Conservation (phyloP, 192 early-diverging fungal species). For the Backusella macrospora region DNA sequence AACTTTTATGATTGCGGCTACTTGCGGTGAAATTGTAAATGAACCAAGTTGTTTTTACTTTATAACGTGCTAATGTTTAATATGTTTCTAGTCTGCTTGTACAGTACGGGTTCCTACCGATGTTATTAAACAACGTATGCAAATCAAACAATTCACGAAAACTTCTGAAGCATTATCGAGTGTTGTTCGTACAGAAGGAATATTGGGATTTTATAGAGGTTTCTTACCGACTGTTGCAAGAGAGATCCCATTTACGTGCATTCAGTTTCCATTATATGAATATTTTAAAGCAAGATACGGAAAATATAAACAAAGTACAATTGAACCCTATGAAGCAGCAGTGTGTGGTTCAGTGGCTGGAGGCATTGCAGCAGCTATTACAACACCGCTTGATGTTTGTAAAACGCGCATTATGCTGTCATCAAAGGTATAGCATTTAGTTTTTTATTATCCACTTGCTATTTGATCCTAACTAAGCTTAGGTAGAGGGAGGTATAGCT, state of each 20-base stretch:
- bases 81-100: slow-evolving; percentile 70
- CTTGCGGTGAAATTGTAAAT: slow-evolving; percentile 85
- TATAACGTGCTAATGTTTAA: neutral
- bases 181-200: slow-evolving; percentile 69
- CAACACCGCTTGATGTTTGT: slow-evolving; percentile 93
- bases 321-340: slow-evolving; percentile 80
- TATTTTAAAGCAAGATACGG: slow-evolving; percentile 71
- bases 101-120: slow-evolving; percentile 93
- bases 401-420: slow-evolving; percentile 97
- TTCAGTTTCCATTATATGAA: slow-evolving; percentile 96
- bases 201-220: slow-evolving; percentile 89
- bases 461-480: slow-evolving; percentile 36
- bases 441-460: neutral
- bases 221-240: slow-evolving; percentile 89
- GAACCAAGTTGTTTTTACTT: slow-evolving; percentile 5
- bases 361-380: slow-evolving; percentile 83
- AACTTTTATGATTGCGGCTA: slow-evolving; percentile 88
- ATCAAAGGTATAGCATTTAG: slow-evolving; percentile 47
- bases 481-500: slow-evolving; percentile 31
- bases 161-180: slow-evolving; percentile 63
- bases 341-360: slow-evolving; percentile 87
- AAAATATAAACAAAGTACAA: slow-evolving; percentile 41
- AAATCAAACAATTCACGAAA: slow-evolving; percentile 73
- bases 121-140: slow-evolving; percentile 94
- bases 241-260: slow-evolving; percentile 95